phyloP scores from a whole-genome alignment of 768 basidiomycete species.

The Lentinula boryana region DNA sequence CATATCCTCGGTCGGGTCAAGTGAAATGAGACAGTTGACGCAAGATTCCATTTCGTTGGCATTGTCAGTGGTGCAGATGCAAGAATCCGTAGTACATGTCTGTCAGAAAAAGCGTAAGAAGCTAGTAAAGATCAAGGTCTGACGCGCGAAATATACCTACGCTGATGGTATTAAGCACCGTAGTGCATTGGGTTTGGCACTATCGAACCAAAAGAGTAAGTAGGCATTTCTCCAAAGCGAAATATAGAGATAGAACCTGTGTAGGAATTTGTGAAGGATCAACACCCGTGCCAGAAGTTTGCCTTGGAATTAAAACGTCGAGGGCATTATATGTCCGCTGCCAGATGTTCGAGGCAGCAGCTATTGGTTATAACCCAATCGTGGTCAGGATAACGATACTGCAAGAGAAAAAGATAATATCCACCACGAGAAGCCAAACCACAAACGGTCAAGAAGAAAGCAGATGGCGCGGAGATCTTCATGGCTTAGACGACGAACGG shows the following conservation, averaged over 20 bases:
- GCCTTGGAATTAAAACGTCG: background rate
- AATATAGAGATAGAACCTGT: background rate
- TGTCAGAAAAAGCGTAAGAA: background rate
- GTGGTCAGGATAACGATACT: background rate
- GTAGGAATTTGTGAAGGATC: background rate
- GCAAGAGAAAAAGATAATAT: background rate
- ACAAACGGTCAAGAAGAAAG: background rate
- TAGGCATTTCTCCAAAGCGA: background rate
- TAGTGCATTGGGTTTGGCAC: background rate
- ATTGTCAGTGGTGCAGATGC: background rate
- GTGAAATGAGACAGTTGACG: background rate
- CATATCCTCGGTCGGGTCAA: background rate
- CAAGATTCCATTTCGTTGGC: slow-evolving; percentile 1
- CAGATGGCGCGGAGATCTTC: background rate
- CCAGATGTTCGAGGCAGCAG: background rate
- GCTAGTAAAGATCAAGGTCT: background rate
- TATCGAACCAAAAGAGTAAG: background rate
- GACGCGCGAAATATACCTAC: background rate
- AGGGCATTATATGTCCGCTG: background rate
- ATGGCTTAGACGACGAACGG: background rate
- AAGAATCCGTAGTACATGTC: background rate
- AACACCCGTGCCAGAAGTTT: background rate
- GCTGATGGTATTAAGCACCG: background rate
- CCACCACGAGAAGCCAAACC: background rate
- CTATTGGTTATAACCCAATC: background rate